phyloP scores from a whole-genome alignment of 257 asterid genomes.

The Solanum medicagineum region DNA sequence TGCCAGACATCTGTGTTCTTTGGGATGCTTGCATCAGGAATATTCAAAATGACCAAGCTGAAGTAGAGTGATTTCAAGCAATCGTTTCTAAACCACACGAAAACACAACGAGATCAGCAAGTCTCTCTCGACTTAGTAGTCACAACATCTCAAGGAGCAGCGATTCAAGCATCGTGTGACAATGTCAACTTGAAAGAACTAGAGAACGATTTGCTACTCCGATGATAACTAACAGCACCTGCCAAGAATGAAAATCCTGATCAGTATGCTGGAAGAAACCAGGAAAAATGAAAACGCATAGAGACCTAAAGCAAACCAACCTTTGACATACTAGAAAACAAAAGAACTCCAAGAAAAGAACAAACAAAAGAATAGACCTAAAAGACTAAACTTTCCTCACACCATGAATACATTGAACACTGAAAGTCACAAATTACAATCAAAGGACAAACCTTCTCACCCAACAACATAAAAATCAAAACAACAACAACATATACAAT shows the following conservation, averaged over 20 bases:
- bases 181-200: not conserved
- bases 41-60: not conserved
- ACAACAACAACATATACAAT: no score
- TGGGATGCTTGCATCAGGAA: conserved; percentile 58
- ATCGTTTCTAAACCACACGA: not conserved
- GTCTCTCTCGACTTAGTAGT: not conserved
- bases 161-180: not conserved
- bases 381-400: not conserved
- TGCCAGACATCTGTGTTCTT: conserved; percentile 34
- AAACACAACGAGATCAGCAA: not conserved
- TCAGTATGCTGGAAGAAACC: not conserved
- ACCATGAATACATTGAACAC: not conserved
- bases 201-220: not conserved
- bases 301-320: not conserved
- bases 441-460: not conserved
- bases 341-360: not conserved
- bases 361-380: not conserved
- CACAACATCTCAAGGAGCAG: not conserved
- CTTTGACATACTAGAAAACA: not conserved
- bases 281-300: not conserved
- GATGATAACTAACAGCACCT: not conserved
- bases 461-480: not conserved
- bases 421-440: not conserved
- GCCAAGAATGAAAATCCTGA: not conserved
- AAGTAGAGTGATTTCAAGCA: not conserved